Evolutionary conservation across 371 early-diverging fungal species (phyloP), one percentile per base, ranked within the genome.

Genomic region (Rhizopus sp.): DNA sequence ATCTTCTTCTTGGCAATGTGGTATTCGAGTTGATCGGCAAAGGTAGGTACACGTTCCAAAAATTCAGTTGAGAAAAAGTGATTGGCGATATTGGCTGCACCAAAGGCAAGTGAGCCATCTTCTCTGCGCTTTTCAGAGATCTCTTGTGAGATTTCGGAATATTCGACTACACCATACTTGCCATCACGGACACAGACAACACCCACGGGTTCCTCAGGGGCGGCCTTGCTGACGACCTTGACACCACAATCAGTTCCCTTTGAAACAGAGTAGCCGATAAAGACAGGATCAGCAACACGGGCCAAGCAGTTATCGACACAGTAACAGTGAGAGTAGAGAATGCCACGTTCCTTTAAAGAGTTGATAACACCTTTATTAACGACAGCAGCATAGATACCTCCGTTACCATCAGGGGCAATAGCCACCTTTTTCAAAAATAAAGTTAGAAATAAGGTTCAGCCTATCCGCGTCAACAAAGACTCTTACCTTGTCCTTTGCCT

Each of bases 1-100:
- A 98, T 96, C 90, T 97, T 98, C 88, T 98, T 98, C 69, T 86
- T 86, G 35, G 98, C 98, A 63, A 97, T 86, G 75, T 98, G 98
- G 79, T 94, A 95, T 77, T 93, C 93, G 13, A 98, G 84, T 62
- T 85, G 69, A 46, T 73, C 67, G 62, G 95, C 95, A 68, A 95
- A 84, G 16, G 81, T 78, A 53, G 90, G 90, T 41, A 94, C 86
- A 52, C 88, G 83, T 62, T 90, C 77, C 71, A 98, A 79, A 70
- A 97, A 97, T 54, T 84, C 96, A 31, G 88, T 78, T 37, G 96
- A 91, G 83, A 95, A 98, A 72, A 94, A 96, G 76, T 98, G 98
- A 83, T 96, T 98, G 75, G 90, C 96, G 79, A 98, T 97, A 82
- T 98, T 98, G 50, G 92, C 98, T 7, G 97, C 96, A 41, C 88